These are phyloP conservation scores for Agaricus sinodeliciosus DNA, from an alignment of 768 basidiomycete genomes.

Conservation along the genomic window DNA sequence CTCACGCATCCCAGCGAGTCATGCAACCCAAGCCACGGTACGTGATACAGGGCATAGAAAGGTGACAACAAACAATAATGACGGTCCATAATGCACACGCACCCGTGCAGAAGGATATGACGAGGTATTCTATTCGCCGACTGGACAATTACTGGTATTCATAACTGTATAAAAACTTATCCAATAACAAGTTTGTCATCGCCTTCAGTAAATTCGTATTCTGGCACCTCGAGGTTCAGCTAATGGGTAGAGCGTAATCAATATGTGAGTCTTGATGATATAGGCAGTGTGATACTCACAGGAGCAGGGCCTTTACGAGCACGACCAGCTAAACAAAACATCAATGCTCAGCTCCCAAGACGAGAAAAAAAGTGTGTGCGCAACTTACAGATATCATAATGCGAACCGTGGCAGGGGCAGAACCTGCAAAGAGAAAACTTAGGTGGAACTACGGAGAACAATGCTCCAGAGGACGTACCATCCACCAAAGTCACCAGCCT, in stretches of 20 bases:
- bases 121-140: conserved; percentile 6
- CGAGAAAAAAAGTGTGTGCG: neutral
- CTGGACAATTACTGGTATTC: conserved; percentile 11
- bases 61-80: too few relatives aligned
- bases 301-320: conserved; percentile 96
- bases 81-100: neutral
- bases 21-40: too few relatives aligned
- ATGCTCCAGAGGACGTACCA: conserved; percentile 54
- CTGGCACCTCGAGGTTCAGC: conserved; percentile 93
- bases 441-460: neutral
- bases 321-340: conserved; percentile 66
- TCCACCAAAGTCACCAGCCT: conserved; percentile 95
- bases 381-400: conserved; percentile 87
- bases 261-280: conserved; percentile 1
- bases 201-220: conserved; percentile 80
- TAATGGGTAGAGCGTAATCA: conserved; percentile 21
- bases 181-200: conserved; percentile 86
- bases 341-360: conserved; percentile 10
- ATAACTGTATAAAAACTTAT: conserved; percentile 31
- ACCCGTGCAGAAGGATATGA: neutral
- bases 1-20: too few relatives aligned
- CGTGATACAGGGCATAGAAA: too few relatives aligned
- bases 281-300: conserved; percentile 38
- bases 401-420: conserved; percentile 99
- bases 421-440: conserved; percentile 43